Evolutionary conservation across 495 filamentous ascomycete species (phyloP), one percentile per base, ranked within the genome.

Genomic region (Aspergillus panamensis): DNA sequence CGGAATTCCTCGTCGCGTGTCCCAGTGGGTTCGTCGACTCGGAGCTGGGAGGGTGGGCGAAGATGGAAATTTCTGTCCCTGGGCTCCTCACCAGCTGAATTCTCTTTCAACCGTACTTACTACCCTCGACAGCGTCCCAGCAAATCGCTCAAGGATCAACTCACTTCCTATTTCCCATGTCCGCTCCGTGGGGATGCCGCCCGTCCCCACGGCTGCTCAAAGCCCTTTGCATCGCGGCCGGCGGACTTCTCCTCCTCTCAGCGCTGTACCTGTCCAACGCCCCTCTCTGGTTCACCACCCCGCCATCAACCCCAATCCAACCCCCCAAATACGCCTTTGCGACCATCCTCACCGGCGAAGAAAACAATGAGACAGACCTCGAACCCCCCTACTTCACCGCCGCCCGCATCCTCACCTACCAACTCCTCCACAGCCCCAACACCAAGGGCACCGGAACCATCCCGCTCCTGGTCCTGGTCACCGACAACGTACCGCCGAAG

Each of bases 351-450:
- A 40, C 49, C 6, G 39, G 25, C 37, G 39, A 54, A 45, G 51
- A 21, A 1, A 37, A 54, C 20, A 16, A 10, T 37, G 37, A 54
- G 12, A n/a, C 20, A 1, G 25, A 32, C 35, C 29, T 19, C 25
- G 69, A 73, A 17, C 68, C 77, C 48, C 62, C 63, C 33, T 78
- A 80, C 60, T 76, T 69, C 56, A 56, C 66, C 49, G 67, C 66
- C 14, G 66, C 74, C 7, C 73, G 77, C 6, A 61, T 76, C 17
- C 63, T 79, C 13, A 64, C 67, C 35, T 77, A 80, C 63, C 75
- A 79, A 58, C 67, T 80, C 43, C 65, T 78, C 7, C 74, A 80
- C 51, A 68, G 66, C 55, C 60, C 68, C 8, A 54, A 64, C 19
- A 71, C 72, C 5, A 31, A 31, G 30, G 55, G 62, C 53, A 67